Conservation (phyloP, 108 stramenopile species). For the Stephanodiscus triporus region DNA sequence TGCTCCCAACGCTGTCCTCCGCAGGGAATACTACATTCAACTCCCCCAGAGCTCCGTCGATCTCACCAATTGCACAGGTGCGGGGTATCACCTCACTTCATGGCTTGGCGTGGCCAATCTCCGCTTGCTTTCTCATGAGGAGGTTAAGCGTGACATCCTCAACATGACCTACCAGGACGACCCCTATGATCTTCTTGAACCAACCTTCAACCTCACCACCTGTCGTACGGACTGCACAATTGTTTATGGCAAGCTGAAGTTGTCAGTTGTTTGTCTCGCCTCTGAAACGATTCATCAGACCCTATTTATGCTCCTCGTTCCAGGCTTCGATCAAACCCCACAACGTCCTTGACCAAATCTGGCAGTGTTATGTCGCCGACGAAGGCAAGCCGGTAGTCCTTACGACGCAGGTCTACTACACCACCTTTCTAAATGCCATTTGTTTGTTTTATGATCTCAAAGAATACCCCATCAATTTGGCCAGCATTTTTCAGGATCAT, state of each 20-base stretch:
- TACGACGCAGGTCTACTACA: no score
- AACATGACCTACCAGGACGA: not conserved
- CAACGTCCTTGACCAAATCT: no score
- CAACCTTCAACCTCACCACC: no score
- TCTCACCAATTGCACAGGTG: not conserved
- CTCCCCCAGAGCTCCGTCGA: not conserved
- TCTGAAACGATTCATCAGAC: no score
- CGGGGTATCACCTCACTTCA: not conserved
- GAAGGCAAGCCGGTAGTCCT: no score
- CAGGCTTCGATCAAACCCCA: not conserved
- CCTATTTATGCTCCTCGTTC: not conserved
- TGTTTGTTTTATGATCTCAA: no score
- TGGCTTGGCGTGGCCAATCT: slow-evolving; percentile 7
- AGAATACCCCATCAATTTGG: no score
- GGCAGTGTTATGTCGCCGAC: no score
- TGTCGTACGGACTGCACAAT: not conserved
- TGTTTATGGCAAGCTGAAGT: not conserved
- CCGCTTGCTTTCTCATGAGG: not conserved
- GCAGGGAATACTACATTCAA: not conserved
- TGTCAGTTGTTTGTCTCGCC: no score
- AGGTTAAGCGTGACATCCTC: slow-evolving; percentile 2
- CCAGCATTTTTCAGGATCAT: no score
- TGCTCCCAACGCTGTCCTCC: not conserved
- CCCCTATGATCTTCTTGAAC: not conserved
- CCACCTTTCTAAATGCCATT: no score